A percentile compares a stretch with the other conserved stretches of the same genome.
Evolutionary conservation across 345 rosid species (phyloP).

Genomic region (Citrus medica): DNA sequence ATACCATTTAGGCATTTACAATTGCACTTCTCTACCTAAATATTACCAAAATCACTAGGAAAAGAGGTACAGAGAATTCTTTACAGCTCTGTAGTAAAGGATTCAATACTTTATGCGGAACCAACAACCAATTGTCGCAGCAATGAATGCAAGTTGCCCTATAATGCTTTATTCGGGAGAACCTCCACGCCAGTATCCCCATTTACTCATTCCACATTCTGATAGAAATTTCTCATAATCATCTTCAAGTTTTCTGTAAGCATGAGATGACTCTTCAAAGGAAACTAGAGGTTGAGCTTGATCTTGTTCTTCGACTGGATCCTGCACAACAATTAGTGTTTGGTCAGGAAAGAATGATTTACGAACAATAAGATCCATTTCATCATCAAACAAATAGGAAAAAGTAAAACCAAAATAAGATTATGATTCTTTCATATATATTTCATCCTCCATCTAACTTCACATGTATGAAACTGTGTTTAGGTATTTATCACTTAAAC

Average conservation of each 20-base stretch:
- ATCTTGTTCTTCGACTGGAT: constrained; percentile 17
- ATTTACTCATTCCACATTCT: constrained; percentile 37
- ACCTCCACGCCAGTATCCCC: constrained; percentile 37
- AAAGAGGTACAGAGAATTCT: not conserved
- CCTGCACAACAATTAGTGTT: not conserved
- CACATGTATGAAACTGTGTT: not conserved
- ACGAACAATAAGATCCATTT: not conserved
- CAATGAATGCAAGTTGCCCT: not conserved
- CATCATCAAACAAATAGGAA: not conserved
- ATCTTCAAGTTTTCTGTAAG: constrained; percentile 24
- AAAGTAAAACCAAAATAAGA: not conserved
- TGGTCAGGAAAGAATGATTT: not conserved
- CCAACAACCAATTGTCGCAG: not conserved
- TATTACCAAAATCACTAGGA: not conserved
- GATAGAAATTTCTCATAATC: constrained; percentile 36
- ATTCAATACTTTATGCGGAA: not conserved
- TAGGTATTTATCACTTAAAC: not conserved
- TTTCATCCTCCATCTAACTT: not conserved
- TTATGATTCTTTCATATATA: not conserved
- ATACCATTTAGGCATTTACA: not conserved
- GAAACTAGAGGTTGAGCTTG: constrained; percentile 14
- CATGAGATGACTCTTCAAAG: constrained; percentile 16
- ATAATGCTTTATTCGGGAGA: constrained; percentile 11
- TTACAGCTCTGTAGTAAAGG: not conserved
- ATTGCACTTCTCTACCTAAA: not conserved